phyloP scores from a whole-genome alignment of 345 rosid species.

The Bruguiera sexangula region DNA sequence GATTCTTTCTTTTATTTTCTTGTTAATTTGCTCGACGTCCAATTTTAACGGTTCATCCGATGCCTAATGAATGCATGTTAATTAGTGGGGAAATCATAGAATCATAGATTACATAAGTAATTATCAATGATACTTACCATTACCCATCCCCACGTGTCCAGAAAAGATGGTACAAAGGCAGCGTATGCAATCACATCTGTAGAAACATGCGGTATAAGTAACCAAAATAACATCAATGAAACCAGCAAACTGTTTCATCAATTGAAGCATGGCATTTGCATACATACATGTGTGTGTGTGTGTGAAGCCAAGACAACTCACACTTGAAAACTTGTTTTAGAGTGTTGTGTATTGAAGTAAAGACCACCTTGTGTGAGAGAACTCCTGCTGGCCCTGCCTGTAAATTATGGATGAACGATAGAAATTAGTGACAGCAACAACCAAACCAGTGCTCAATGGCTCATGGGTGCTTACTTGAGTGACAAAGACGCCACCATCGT shows the following conservation, averaged over 20 bases:
- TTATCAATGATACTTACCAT: slow-evolving; percentile 34
- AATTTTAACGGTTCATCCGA: slow-evolving; percentile 3
- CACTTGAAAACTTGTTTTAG: slow-evolving; percentile 17
- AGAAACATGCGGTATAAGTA: background rate
- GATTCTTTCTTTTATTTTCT: slow-evolving; percentile 14
- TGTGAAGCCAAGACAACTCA: background rate
- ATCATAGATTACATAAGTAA: too few species aligned
- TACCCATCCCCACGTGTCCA: slow-evolving; percentile 93
- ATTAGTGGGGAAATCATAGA: too few species aligned
- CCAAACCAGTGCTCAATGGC: too few species aligned
- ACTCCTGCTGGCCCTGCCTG: slow-evolving; percentile 19
- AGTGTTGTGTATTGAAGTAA: slow-evolving; percentile 20
- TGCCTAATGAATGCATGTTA: background rate
- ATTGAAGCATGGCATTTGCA: too few species aligned
- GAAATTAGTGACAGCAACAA: background rate
- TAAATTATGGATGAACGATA: too few species aligned
- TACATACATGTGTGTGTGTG: too few species aligned
- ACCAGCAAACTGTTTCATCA: too few species aligned
- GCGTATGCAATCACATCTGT: slow-evolving; percentile 78
- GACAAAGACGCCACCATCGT: slow-evolving; percentile 19
- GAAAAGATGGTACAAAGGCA: slow-evolving; percentile 83
- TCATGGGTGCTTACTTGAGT: slow-evolving; percentile 15
- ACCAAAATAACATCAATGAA: too few species aligned
- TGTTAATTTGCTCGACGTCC: slow-evolving; percentile 7
- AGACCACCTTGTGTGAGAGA: slow-evolving; percentile 21